phyloP scores from a whole-genome alignment of 768 basidiomycete genomes.

The Boletus bicolor region DNA sequence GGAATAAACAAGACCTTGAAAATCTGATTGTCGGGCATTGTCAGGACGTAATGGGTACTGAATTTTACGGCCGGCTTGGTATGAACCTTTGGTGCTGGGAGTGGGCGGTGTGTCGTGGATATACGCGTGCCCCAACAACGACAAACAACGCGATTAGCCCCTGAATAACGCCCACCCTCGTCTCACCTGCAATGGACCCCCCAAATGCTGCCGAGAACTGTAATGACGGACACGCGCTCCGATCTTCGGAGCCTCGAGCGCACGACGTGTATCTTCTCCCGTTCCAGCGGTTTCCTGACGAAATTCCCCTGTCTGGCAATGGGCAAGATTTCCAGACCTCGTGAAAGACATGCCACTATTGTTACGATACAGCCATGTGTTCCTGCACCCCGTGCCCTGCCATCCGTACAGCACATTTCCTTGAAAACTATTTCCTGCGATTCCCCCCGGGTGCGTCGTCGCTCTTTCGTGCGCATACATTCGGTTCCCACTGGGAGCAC shows the following conservation, averaged over 20 bases:
- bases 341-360: slow-evolving; percentile 17
- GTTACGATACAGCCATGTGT: slow-evolving; percentile 9
- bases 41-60: slow-evolving; percentile 9
- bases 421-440: background rate
- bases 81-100: slow-evolving; percentile 17
- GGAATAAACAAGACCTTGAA: slow-evolving; percentile 62
- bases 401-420: background rate
- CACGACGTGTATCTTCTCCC: background rate
- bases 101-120: slow-evolving; percentile 9
- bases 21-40: slow-evolving; percentile 81
- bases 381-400: slow-evolving; percentile 17
- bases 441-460: background rate
- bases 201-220: background rate
- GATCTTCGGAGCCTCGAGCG: slow-evolving; percentile 2
- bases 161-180: slow-evolving; percentile 1
- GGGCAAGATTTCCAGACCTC: slow-evolving; percentile 9
- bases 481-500: background rate
- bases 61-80: background rate
- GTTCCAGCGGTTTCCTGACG: background rate
- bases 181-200: background rate
- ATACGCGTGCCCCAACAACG: slow-evolving; percentile 40
- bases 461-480: background rate
- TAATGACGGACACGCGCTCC: background rate
- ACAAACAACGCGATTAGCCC: slow-evolving; percentile 39
- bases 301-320: background rate